Evolutionary conservation across 441 rosid species (phyloP).

Genomic region (Flueggea neowawraea): DNA sequence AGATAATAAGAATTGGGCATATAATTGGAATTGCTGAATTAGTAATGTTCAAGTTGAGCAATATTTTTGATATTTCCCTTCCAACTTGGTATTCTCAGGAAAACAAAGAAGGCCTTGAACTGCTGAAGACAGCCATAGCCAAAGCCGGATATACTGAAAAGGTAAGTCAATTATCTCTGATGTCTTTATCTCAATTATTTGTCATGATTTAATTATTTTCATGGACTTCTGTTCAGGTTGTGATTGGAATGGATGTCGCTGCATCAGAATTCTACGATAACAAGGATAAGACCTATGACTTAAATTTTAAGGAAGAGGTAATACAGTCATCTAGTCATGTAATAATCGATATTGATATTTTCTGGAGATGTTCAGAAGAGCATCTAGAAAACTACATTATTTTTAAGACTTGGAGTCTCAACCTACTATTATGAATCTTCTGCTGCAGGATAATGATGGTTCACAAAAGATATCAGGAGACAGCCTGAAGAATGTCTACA

Average conservation of each 20-base stretch:
- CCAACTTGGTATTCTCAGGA: conserved; percentile 40
- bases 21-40: neutral
- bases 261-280: conserved; percentile 88
- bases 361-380: neutral
- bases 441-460: conserved; percentile 67
- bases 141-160: conserved; percentile 92
- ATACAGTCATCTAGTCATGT: neutral
- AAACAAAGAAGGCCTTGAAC: conserved; percentile 94
- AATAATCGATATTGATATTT: too few species aligned
- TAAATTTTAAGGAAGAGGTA: conserved; percentile 97
- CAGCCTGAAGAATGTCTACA: conserved; percentile 80
- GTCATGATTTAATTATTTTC: neutral
- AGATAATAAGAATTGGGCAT: neutral
- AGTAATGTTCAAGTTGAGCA: neutral
- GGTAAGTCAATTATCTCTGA: conserved; percentile 30
- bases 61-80: neutral
- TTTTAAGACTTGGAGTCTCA: neutral
- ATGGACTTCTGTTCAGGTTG: conserved; percentile 43
- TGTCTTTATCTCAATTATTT: neutral
- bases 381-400: neutral
- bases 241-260: conserved; percentile 98
- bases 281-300: conserved; percentile 73
- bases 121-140: conserved; percentile 84
- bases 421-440: neutral
- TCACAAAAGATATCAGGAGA: conserved; percentile 89